These are phyloP conservation scores for Kurtzmaniella natalensis DNA, from an alignment of 1,139 yeast species.

Conservation along the genomic window DNA sequence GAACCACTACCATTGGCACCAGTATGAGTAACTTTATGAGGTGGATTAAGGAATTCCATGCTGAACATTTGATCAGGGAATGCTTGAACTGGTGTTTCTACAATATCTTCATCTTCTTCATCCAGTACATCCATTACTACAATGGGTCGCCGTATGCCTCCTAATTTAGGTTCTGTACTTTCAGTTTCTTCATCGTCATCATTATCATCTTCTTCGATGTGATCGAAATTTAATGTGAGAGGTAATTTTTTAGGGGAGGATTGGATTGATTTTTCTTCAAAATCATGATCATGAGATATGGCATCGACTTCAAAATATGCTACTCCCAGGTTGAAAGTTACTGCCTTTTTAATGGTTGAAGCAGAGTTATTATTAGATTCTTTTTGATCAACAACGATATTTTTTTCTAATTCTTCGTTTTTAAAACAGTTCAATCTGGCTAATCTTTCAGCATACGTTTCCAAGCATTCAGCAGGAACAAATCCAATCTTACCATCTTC, in stretches of 20 bases:
- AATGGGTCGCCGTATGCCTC: slow-evolving; percentile 1
- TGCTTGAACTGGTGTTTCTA: slow-evolving; percentile 6
- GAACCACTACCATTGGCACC: slow-evolving; percentile 13
- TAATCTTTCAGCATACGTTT: slow-evolving; percentile 84
- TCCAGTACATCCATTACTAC: slow-evolving; percentile 3
- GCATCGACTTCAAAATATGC: neutral
- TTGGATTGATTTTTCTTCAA: neutral
- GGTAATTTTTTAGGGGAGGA: neutral
- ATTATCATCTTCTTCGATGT: neutral
- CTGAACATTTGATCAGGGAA: slow-evolving; percentile 8
- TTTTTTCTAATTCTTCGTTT: slow-evolving; percentile 68
- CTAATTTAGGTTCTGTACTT: neutral
- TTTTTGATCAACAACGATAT: slow-evolving; percentile 8
- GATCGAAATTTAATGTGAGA: neutral
- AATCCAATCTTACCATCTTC: slow-evolving; percentile 76
- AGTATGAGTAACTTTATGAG: slow-evolving; percentile 2
- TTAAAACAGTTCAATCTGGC: slow-evolving; percentile 92
- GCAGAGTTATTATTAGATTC: neutral
- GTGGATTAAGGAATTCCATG: slow-evolving; percentile 6
- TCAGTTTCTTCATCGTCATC: neutral
- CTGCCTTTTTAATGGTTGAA: neutral
- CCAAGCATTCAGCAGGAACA: slow-evolving; percentile 94
- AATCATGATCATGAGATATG: neutral
- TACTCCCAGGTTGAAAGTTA: neutral
- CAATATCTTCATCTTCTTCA: slow-evolving; percentile 6